Base-by-base conservation (phyloP, 495 filamentous ascomycete genomes). In the Penicillium robsamsonii region DNA sequence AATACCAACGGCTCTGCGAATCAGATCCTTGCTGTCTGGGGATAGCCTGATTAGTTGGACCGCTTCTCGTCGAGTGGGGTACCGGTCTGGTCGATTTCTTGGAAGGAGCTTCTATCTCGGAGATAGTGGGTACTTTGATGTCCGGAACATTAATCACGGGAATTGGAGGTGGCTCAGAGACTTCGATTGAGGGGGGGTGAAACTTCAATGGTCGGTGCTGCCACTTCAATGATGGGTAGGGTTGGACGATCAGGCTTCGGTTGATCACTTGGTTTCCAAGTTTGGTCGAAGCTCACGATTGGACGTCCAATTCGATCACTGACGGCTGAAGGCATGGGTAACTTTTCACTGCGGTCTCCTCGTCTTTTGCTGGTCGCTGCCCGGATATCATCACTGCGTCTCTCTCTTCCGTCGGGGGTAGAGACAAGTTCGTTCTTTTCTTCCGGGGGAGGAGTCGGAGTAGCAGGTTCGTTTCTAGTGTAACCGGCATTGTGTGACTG, bases 321-420 rank as follows among this genome's bases (percentile, higher is more conserved):
- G 68, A 96, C 90, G 40, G 89, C 82, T 29, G 88, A 88, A 61
- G 92, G 92, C 64, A 84, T 91, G 5, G 92, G 92, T 30, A 96
- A 73, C 61, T 88, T 93, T 47, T 87, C 73, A 65, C 92, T 96
- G 62, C 91, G 85, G 67, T 96, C 90, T 59, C 83, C 90, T 54
- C 92, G 77, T 67, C 74, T 86, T 81, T 92, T 94, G 75, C 87
- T 92, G n/a, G 92, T 96, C n/a, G 92, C 92, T 50, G 86, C 81
- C 29, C 86, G 81, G 53, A 96, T 92, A 46, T 96, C 92, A 43
- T 95, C 90, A 59, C 89, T 77, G 48, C 92, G 84, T 38, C 95
- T 82, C 69, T 96, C 92, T 56, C 86, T 78, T 4, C 86, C 89
- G 65, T 94, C 84, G 73, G 87, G 90, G 41, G 70, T 82, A 11